phyloP scores from a whole-genome alignment of 345 rosid genomes.

The Populus ilicifolia region DNA sequence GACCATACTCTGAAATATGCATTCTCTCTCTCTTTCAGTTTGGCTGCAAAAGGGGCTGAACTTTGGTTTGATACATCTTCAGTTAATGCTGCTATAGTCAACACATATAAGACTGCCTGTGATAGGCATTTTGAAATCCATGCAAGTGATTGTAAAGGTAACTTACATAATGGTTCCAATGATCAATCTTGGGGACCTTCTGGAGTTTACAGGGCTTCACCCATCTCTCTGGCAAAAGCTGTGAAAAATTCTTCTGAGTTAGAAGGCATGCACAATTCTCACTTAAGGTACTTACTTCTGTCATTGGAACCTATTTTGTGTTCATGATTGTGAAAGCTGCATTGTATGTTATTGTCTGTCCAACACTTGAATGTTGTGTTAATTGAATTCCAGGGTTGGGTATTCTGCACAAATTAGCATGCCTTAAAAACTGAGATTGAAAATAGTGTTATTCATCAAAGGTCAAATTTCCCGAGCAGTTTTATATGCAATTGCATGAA shows the following conservation, averaged over 20 bases:
- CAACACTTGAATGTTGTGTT: background rate
- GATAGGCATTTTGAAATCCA: slow-evolving; percentile 38
- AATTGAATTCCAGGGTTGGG: background rate
- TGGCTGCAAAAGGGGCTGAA: slow-evolving; percentile 64
- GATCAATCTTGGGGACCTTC: slow-evolving; percentile 43
- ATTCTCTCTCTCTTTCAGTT: slow-evolving; percentile 38
- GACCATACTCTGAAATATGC: slow-evolving; percentile 10
- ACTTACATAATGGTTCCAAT: slow-evolving; percentile 22
- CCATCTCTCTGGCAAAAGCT: slow-evolving; percentile 81
- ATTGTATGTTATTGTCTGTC: background rate
- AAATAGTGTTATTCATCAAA: background rate
- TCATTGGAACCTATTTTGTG: background rate
- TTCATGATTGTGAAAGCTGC: background rate
- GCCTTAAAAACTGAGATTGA: background rate
- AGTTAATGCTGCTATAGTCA: slow-evolving; percentile 72
- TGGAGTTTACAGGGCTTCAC: slow-evolving; percentile 69
- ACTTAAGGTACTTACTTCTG: slow-evolving; percentile 55
- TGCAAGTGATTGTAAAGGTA: slow-evolving; percentile 29
- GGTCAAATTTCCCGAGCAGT: no score
- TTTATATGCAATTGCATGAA: no score
- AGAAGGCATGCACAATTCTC: slow-evolving; percentile 83
- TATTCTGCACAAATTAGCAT: background rate
- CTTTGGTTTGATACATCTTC: slow-evolving; percentile 86
- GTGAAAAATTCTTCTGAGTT: slow-evolving; percentile 75
- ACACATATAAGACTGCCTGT: slow-evolving; percentile 62